Conservation (phyloP, 2,329 filamentous ascomycete genomes). For the Colletotrichum siamense region DNA sequence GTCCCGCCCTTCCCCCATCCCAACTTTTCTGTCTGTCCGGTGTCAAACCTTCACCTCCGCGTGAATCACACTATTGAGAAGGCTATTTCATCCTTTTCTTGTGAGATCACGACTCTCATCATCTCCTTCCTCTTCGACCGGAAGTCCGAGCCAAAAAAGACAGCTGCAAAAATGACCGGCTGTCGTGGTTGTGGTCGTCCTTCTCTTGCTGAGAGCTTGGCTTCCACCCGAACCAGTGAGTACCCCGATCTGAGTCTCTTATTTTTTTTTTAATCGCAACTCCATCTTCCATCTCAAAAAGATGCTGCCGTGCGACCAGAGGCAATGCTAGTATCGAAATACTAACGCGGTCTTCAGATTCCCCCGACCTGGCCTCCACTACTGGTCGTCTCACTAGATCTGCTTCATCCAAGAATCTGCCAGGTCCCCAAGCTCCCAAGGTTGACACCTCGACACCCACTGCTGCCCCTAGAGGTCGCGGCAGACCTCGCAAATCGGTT, state of each 20-base stretch:
- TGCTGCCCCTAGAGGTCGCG: slow-evolving; percentile 30
- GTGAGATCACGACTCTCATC: background rate
- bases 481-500: slow-evolving; percentile 31
- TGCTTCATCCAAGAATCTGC: slow-evolving; percentile 17
- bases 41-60: slow-evolving; percentile 1
- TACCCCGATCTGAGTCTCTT: background rate
- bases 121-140: background rate
- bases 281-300: background rate
- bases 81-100: background rate
- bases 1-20: slow-evolving; percentile 16
- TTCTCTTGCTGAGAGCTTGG: slow-evolving; percentile 7
- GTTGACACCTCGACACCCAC: background rate
- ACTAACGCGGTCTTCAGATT: background rate
- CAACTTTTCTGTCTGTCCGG: background rate
- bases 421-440: background rate
- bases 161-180: background rate
- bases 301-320: background rate
- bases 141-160: background rate
- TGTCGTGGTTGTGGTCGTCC: slow-evolving; percentile 5
- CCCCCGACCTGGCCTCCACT: background rate
- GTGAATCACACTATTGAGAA: background rate
- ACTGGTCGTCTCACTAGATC: slow-evolving; percentile 19
- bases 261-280: background rate
- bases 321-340: background rate
- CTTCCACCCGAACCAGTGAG: slow-evolving; percentile 11